phyloP scores from a whole-genome alignment of 352 stramenopile species.

The Elongisporangium undulatum region DNA sequence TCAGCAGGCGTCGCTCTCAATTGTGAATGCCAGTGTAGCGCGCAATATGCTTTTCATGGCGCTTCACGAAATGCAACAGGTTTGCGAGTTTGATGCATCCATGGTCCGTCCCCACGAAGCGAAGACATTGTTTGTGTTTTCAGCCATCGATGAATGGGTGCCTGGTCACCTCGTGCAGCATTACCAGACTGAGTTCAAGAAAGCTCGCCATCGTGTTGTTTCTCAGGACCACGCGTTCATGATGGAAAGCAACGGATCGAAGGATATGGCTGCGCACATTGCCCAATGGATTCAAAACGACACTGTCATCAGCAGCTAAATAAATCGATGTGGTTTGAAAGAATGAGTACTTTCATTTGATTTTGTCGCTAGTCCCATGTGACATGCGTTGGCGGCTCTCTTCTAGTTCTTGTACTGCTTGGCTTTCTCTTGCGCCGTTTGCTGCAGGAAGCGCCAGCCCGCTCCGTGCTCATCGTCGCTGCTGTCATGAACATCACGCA shows the following conservation, averaged over 20 bases:
- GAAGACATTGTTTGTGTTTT: slow-evolving; percentile 69
- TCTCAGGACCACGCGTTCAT: slow-evolving; percentile 72
- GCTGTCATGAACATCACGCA: slow-evolving; percentile 18
- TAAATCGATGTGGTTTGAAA: neutral
- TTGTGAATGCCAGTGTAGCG: slow-evolving; percentile 55
- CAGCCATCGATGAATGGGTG: slow-evolving; percentile 62
- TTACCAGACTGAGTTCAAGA: slow-evolving; percentile 43
- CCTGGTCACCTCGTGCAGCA: slow-evolving; percentile 51
- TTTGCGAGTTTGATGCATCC: slow-evolving; percentile 38
- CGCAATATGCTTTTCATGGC: slow-evolving; percentile 66
- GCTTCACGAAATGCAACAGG: slow-evolving; percentile 53
- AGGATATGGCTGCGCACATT: slow-evolving; percentile 62
- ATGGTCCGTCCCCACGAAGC: slow-evolving; percentile 32
- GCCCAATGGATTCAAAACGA: slow-evolving; percentile 46
- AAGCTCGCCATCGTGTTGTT: slow-evolving; percentile 41
- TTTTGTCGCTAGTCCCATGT: neutral
- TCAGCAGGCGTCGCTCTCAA: slow-evolving; percentile 40
- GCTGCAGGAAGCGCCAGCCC: neutral
- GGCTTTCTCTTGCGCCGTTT: neutral
- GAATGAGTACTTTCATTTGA: slow-evolving; percentile 4
- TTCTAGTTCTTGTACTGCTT: slow-evolving; percentile 1
- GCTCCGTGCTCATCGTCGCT: slow-evolving; percentile 4
- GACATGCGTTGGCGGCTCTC: neutral
- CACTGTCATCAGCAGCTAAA: slow-evolving; percentile 5
- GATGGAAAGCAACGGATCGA: slow-evolving; percentile 59